Evolutionary conservation across 2,329 filamentous ascomycete genomes (phyloP).

Genomic region (Lecanicillium sp.): DNA sequence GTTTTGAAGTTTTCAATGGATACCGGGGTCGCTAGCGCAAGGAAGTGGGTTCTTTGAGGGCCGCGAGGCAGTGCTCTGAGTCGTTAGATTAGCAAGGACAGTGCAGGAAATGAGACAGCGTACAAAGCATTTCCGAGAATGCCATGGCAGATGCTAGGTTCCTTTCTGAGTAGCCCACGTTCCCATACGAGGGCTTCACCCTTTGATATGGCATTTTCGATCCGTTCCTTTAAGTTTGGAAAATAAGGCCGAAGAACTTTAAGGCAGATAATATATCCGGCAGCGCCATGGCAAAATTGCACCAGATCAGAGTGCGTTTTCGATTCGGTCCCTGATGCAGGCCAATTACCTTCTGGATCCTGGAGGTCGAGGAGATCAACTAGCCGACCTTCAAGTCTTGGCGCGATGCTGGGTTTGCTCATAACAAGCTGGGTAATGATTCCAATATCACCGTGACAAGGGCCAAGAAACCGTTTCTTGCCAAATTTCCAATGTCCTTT

Average conservation of each 20-base stretch:
- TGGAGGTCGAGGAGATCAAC: conserved; percentile 46
- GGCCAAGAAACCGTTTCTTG: conserved; percentile 51
- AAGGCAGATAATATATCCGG: conserved; percentile 48
- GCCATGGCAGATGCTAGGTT: conserved; percentile 52
- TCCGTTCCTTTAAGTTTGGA: conserved; percentile 36
- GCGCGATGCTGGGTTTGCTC: conserved; percentile 41
- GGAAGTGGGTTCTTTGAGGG: conserved; percentile 40
- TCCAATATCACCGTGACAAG: conserved; percentile 53
- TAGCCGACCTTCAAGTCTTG: conserved; percentile 40
- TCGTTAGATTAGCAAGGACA: not conserved
- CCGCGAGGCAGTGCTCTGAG: conserved; percentile 23
- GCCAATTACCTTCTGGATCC: conserved; percentile 50
- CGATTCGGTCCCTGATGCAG: conserved; percentile 31
- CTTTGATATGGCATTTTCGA: conserved; percentile 37
- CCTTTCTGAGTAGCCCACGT: conserved; percentile 47
- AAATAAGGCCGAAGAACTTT: conserved; percentile 43
- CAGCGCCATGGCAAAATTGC: conserved; percentile 56
- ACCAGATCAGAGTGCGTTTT: conserved; percentile 36
- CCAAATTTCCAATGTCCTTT: conserved; percentile 49
- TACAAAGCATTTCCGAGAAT: conserved; percentile 50
- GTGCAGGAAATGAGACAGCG: conserved; percentile 14
- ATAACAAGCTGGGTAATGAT: conserved; percentile 55
- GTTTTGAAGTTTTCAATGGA: conserved; percentile 37
- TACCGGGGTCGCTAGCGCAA: conserved; percentile 47
- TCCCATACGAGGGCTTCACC: conserved; percentile 42